These are phyloP conservation scores for Aspergillus carlsbadensis DNA, from an alignment of 495 filamentous ascomycete species.

Conservation along the genomic window DNA sequence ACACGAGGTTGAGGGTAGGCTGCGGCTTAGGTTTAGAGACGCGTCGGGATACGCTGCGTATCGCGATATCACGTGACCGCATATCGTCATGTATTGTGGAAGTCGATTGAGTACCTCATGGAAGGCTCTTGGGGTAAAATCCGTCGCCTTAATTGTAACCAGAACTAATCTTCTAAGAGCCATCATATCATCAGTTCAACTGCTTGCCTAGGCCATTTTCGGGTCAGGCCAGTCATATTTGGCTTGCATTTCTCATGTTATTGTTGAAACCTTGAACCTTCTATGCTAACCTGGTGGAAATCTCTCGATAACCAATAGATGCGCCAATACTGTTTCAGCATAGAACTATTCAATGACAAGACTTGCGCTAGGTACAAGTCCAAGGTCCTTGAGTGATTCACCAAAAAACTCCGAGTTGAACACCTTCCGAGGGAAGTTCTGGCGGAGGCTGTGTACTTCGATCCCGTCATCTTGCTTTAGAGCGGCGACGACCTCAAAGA, in stretches of 20 bases:
- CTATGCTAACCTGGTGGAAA: neutral
- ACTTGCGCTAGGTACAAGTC: constrained; percentile 83
- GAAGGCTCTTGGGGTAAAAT: no score
- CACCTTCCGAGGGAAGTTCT: constrained; percentile 83
- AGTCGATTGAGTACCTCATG: no score
- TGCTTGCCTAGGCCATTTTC: no score
- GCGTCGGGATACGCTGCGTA: constrained; percentile 28
- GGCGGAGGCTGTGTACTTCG: constrained; percentile 71
- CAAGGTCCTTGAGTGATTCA: constrained; percentile 88
- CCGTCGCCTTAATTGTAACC: no score
- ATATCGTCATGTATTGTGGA: neutral
- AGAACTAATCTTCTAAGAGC: no score
- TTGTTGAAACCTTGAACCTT: no score
- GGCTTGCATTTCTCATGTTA: no score
- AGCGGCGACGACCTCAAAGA: constrained; percentile 87
- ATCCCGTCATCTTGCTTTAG: constrained; percentile 63
- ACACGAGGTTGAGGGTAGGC: neutral
- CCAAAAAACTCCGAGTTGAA: constrained; percentile 81
- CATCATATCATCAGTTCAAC: no score
- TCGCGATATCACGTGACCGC: constrained; percentile 44
- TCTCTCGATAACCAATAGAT: neutral
- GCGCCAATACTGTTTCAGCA: neutral
- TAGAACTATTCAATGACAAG: constrained; percentile 63
- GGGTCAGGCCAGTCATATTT: no score
- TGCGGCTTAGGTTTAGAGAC: constrained; percentile 18